Base-by-base conservation (phyloP, 2,329 filamentous ascomycete species). In the Rhynchosporium graminicola region DNA sequence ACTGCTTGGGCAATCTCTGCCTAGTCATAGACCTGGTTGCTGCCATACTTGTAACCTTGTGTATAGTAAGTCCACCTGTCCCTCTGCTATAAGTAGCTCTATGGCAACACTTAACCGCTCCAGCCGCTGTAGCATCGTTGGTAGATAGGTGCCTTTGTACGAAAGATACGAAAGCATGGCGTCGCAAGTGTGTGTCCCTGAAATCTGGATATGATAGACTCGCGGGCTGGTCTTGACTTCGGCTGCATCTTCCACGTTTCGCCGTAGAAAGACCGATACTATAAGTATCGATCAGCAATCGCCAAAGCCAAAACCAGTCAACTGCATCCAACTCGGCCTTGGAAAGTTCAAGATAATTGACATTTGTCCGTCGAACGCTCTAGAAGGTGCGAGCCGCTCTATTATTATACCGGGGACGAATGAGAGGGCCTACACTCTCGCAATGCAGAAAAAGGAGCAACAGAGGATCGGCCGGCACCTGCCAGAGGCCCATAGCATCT, bases 381-480 rank as follows among this genome's bases (percentile, higher is more conserved):
- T n/a, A 40, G 50, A 52, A 52, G 38, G 36, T 52, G 33, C 1
- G 38, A 52, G 50, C 31, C 31, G 50, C 50, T 52, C 50, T 38
- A 26, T 40, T 7, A n/a, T 26, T 33, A 38, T 15, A 8, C 48
- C 46, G 20, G 33, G 29, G 15, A 36, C 48, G 29, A 51, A 51
- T 51, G 28, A 15, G 48, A 43, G 42, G 36, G 36, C 7, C 12
- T 12, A 40, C 12, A 7, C 12, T 20, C 31, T n/a, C 36, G n/a
- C 15, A 38, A 20, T 43, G 7, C 31, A 52, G 50, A 13, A 38
- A 52, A 20, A 52, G 31, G 50, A 33, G 20, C 20, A 20, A 20
- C 20, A 52, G n/a, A 52, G 38, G 33, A 52, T 52, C 50, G 50
- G 31, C 38, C 50, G 50, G 50, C 50, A 52, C 52, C 26, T 56